Evolutionary conservation across 768 basidiomycete genomes (phyloP), one percentile per base, ranked within the genome.

Genomic region (Kwoniella europaea): DNA sequence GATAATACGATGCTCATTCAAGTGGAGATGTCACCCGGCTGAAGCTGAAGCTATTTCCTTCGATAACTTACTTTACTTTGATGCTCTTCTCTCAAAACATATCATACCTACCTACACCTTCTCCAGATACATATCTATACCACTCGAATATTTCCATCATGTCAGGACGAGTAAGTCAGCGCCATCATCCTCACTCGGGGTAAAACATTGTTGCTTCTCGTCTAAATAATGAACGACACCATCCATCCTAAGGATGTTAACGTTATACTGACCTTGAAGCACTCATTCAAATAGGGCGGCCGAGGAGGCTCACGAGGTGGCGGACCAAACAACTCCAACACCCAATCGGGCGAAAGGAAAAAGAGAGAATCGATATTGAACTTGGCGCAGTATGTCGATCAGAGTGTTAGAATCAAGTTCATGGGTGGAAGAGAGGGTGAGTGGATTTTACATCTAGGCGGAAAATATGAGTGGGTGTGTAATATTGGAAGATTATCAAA

Each of bases 371-470:
- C 93, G 35, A 98, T 98, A 84, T 89, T 98, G 42, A 94, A 98
- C 83, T 89, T 98, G 42, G 89, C 92, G 60, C 95, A 96, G 84
- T 98, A 97, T 78, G 91, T 91, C 63, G 92, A 96, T 83, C 90
- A 94, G 84, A 88, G 89, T 72, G 92, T 99, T 81, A 86, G 93
- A 67, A 94, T 98, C 79, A 98, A 97, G 84, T 98, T 99, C 81
- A 93, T 93, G n/a, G 97, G 97, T 55, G 96, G 96, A 50, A 86
- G 97, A 52, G 94, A 99, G 88, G 94, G 95, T 92, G 71, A 62
- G 78, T 78, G 2, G 4, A 10, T 15, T 24, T 29, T 24, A 53
- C n/a, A 53, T 2, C 18, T 16, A 20, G 22, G 16, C 35, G 69
- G n/a, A n/a, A n/a, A 27, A 71, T 52, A 20, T 43, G n/a, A 15